These are phyloP conservation scores for Pythium aquatile DNA, from an alignment of 352 stramenopile genomes.

Conservation along the genomic window DNA sequence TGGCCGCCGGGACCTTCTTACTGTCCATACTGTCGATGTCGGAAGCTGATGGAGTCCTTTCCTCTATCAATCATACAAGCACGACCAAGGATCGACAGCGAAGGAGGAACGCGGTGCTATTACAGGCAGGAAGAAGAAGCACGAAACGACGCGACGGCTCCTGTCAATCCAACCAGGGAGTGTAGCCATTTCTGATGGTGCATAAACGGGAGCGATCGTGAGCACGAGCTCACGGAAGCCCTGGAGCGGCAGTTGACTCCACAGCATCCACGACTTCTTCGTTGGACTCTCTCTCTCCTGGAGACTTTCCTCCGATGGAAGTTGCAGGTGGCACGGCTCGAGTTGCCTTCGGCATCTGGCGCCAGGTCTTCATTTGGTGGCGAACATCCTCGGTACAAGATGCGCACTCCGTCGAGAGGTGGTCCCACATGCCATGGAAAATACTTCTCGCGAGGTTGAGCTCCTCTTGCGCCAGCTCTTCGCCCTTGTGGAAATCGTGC, in stretches of 20 bases:
- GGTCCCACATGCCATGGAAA: slow-evolving; percentile 21
- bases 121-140: background rate
- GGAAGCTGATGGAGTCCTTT: background rate
- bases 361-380: slow-evolving; percentile 23
- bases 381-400: slow-evolving; percentile 10
- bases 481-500: slow-evolving; percentile 9
- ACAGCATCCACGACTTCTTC: background rate
- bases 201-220: background rate
- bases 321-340: background rate
- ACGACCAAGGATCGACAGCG: background rate
- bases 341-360: slow-evolving; percentile 11
- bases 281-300: background rate
- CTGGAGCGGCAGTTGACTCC: background rate
- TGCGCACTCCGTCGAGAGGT: slow-evolving; percentile 12
- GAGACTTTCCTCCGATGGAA: background rate
- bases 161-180: background rate
- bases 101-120: background rate
- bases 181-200: background rate
- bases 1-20: slow-evolving; percentile 1
- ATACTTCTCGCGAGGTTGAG: slow-evolving; percentile 11
- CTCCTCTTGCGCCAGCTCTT: slow-evolving; percentile 6
- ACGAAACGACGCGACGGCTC: slow-evolving; percentile 9
- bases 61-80: background rate
- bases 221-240: background rate
- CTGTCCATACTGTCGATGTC: background rate